phyloP scores from a whole-genome alignment of 2,329 filamentous ascomycete species.

The Ophiostoma angusticollis region DNA sequence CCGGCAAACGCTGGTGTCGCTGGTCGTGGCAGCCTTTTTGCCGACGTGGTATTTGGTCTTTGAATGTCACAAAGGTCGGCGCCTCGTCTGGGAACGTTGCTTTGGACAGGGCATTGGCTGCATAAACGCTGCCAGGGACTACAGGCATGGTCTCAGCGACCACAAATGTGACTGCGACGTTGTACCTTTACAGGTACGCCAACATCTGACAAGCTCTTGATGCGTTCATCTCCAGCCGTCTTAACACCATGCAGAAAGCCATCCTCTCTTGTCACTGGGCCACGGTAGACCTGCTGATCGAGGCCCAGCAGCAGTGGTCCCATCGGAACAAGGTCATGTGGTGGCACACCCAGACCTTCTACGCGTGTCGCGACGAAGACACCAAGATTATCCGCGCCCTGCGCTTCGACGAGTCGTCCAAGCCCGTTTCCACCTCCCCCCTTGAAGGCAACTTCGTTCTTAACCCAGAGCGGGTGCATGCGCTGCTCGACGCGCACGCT shows the following conservation, averaged over 20 bases:
- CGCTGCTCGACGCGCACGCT: background rate
- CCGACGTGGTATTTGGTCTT: constrained; percentile 28
- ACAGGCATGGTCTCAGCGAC: too few relatives aligned
- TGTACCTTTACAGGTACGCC: constrained; percentile 2
- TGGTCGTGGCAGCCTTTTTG: constrained; percentile 26
- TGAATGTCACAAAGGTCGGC: constrained; percentile 21
- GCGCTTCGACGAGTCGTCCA: too few relatives aligned
- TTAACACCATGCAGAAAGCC: background rate
- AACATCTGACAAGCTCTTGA: background rate
- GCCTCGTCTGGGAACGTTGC: too few relatives aligned
- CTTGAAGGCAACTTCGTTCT: too few relatives aligned
- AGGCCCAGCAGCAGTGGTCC: constrained; percentile 13
- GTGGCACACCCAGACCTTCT: background rate
- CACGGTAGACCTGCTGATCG: constrained; percentile 10
- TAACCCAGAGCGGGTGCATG: background rate
- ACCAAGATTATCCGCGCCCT: too few relatives aligned
- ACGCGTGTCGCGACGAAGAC: background rate
- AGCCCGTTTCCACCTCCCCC: too few relatives aligned
- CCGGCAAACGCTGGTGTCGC: constrained; percentile 20
- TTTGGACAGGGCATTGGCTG: constrained; percentile 13
- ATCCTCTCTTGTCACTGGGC: constrained; percentile 12
- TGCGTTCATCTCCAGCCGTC: background rate
- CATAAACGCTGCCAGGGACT: too few relatives aligned
- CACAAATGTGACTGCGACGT: too few relatives aligned
- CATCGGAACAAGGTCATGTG: background rate